A percentile compares a stretch with the other conserved stretches of the same genome.
phyloP scores from a whole-genome alignment of 495 filamentous ascomycete genomes.

The Trichoderma erinaceum region DNA sequence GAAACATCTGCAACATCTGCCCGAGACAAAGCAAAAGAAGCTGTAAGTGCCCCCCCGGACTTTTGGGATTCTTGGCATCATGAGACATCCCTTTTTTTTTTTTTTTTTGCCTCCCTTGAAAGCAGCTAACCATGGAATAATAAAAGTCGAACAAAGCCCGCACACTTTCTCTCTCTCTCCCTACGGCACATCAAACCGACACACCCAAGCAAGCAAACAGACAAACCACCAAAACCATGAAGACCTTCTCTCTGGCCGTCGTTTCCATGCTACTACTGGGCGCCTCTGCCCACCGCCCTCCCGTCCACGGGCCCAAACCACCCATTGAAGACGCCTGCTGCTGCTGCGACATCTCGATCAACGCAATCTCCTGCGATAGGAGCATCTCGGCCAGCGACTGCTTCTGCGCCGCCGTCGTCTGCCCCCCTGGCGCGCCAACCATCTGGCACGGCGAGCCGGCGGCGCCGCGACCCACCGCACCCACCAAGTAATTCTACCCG shows the following conservation, averaged over 20 bases:
- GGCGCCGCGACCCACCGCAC: background rate
- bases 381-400: background rate
- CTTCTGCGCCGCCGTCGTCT: background rate
- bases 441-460: background rate
- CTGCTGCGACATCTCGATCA: constrained; percentile 6
- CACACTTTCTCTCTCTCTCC: too few species aligned
- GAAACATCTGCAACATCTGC: background rate
- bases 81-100: background rate
- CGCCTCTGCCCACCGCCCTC: background rate
- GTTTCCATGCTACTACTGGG: background rate
- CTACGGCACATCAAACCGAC: too few species aligned
- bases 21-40: background rate
- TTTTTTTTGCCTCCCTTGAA: background rate
- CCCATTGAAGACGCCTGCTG: background rate
- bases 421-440: constrained; percentile 5
- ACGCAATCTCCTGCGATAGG: background rate
- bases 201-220: background rate
- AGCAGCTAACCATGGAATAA: background rate
- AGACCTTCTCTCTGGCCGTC: background rate
- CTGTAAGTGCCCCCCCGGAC: background rate
- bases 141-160: background rate
- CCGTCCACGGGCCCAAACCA: background rate
- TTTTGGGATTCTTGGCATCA: background rate
- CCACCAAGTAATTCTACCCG: background rate
- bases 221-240: background rate